Evolutionary conservation across 192 early-diverging fungal genomes (phyloP), one percentile per base, ranked within the genome.

Genomic region (Coemansia asiatica): DNA sequence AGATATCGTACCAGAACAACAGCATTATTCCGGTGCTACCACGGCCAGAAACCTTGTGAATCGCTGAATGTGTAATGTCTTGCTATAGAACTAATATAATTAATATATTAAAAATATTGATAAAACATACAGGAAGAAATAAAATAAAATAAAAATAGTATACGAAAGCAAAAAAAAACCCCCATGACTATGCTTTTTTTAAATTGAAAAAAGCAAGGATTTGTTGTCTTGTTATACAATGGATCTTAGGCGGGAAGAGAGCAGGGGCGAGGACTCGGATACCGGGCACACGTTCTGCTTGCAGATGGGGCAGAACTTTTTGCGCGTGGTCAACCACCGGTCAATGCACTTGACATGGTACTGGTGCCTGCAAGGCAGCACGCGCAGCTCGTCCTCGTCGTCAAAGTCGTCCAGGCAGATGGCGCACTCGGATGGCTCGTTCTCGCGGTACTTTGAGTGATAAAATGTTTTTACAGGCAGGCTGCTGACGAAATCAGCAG

Each of bases 321-420:
- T 93, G 33, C 88, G 83, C 6, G 88, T 86, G 1, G 91, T 94
- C 23, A 98, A 83, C 95, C 95, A 98, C 67, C 84, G 88, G 66
- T 98, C 96, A 27, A 98, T 88, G 70, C 96, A 98, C 19, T 71
- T 72, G 19, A 87, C 83, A 68, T 98, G 96, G 66, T 92, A 97
- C 64, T 92, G 85, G 69, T 98, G 96, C 47, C 74, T 84, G 76
- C 96, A 98, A 7, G 91, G 90, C 48, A 98, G 74, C 10, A 90
- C 83, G 13, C 95, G 75, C 22, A 96, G 68, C 64, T 89, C 84
- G 18, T 93, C 90, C 21, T 89, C 91, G 64, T 90, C 87, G 16
- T 83, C 75, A 83, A 91, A 97, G 56, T 95, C 92, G 9, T 97
- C 95, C 62, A 98, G 77, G 79, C 96, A 98, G 26, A 98, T 96